Conservation (phyloP, 2,329 filamentous ascomycete species). For the Phialocephala sp. region DNA sequence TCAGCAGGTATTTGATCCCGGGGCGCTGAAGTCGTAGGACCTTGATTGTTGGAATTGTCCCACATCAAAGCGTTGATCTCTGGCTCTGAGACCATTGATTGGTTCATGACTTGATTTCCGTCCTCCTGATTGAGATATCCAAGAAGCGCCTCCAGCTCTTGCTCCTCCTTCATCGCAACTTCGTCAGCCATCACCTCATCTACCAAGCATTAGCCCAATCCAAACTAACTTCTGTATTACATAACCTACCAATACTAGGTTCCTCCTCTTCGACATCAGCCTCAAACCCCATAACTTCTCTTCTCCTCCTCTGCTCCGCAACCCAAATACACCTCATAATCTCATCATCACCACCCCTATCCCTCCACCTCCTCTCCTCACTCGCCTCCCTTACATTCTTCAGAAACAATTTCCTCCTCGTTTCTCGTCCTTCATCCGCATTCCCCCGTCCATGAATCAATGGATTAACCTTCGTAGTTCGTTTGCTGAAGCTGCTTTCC, state of each 20-base stretch:
- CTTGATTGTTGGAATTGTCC: conserved; percentile 3
- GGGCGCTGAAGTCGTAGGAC: conserved; percentile 1
- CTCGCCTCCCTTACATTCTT: conserved; percentile 66
- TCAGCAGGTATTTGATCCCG: conserved; percentile 26
- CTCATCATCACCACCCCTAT: conserved; percentile 61
- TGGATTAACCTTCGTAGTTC: conserved; percentile 66
- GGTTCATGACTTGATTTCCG: neutral
- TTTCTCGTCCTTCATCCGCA: conserved; percentile 61
- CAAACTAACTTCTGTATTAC: neutral
- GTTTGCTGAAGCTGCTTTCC: conserved; percentile 43
- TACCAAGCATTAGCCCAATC: conserved; percentile 7
- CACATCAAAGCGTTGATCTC: conserved; percentile 1
- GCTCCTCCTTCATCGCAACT: conserved; percentile 57
- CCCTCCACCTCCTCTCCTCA: conserved; percentile 64
- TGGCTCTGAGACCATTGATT: conserved; percentile 3
- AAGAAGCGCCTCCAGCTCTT: conserved; percentile 63
- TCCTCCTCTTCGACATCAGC: conserved; percentile 39
- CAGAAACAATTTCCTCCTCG: conserved; percentile 71
- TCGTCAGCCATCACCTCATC: conserved; percentile 55
- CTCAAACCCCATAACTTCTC: conserved; percentile 36
- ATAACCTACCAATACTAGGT: conserved; percentile 27
- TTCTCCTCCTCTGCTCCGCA: conserved; percentile 43
- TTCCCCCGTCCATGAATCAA: conserved; percentile 57
- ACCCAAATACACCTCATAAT: conserved; percentile 48
- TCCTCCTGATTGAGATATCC: conserved; percentile 45